phyloP scores from a whole-genome alignment of 805 yeast genomes.

The Isabelozyma rhagii region DNA sequence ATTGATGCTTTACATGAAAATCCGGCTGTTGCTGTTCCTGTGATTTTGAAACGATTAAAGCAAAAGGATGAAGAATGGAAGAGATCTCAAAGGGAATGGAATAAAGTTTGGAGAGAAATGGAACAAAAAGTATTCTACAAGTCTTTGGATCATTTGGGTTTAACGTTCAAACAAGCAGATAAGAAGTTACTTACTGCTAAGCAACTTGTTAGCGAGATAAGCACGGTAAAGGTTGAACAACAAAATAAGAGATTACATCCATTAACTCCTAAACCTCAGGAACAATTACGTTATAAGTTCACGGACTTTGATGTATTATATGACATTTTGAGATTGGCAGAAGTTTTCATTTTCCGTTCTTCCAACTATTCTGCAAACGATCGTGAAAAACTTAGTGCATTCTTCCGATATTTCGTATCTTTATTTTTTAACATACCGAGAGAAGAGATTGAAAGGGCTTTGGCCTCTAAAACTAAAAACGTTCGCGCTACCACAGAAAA shows the following conservation, averaged over 20 bases:
- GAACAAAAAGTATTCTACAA: constrained; percentile 94
- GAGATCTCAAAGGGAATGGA: constrained; percentile 97
- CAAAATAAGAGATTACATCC: constrained; percentile 83
- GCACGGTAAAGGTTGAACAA: constrained; percentile 89
- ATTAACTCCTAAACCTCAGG: constrained; percentile 81
- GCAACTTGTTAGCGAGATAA: constrained; percentile 85
- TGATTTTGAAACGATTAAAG: constrained; percentile 85
- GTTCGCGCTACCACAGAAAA: constrained; percentile 7
- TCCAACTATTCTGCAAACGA: constrained; percentile 79
- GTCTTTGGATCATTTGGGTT: constrained; percentile 90
- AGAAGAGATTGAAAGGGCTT: constrained; percentile 44
- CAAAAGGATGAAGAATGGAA: constrained; percentile 99
- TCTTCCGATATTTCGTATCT: constrained; percentile 66
- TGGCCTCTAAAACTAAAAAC: constrained; percentile 14
- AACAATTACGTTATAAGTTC: constrained; percentile 61
- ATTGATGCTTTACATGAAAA: constrained; percentile 93
- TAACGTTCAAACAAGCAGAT: constrained; percentile 95
- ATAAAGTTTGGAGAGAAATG: constrained; percentile 97
- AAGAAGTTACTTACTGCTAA: constrained; percentile 87
- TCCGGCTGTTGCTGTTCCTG: constrained; percentile 93
- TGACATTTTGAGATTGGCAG: constrained; percentile 70
- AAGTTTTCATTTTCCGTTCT: constrained; percentile 62
- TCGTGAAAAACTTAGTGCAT: constrained; percentile 69
- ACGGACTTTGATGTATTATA: constrained; percentile 64
- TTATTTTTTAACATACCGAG: constrained; percentile 65